Percentiles rank a stretch among this genome's conserved stretches.
These are phyloP conservation scores for Mycena vulgaris DNA, from an alignment of 768 basidiomycete species.

Conservation along the genomic window DNA sequence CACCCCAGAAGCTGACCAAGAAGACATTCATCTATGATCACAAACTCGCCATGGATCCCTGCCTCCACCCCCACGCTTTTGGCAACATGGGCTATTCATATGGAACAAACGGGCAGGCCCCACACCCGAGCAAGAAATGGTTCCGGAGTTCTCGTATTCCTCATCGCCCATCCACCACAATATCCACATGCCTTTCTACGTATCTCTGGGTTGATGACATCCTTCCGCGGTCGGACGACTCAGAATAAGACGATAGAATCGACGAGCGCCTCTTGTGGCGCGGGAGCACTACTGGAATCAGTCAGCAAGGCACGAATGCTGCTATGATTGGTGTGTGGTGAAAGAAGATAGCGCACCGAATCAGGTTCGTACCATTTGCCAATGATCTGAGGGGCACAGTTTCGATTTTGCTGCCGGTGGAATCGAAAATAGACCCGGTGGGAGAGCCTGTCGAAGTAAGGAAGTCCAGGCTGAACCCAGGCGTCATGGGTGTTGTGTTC, in stretches of 20 bases:
- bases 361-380: constrained; percentile 60
- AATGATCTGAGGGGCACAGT: constrained; percentile 59
- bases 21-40: constrained; percentile 69
- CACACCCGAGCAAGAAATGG: constrained; percentile 55
- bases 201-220: constrained; percentile 65
- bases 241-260: constrained; percentile 76
- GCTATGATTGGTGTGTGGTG: constrained; percentile 64
- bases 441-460: constrained; percentile 52
- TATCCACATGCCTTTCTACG: constrained; percentile 64
- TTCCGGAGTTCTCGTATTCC: constrained; percentile 70
- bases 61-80: constrained; percentile 58
- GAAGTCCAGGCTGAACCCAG: constrained; percentile 63
- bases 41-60: constrained; percentile 59
- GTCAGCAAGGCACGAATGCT: constrained; percentile 51
- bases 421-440: constrained; percentile 46
- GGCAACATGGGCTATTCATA: constrained; percentile 69
- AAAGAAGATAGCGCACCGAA: constrained; percentile 66
- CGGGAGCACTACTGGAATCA: constrained; percentile 83
- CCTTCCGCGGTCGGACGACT: constrained; percentile 62
- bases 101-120: constrained; percentile 65
- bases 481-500: constrained; percentile 74
- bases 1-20: constrained; percentile 48
- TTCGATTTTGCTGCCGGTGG: constrained; percentile 54
- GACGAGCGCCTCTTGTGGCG: constrained; percentile 80
- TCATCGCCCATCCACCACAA: constrained; percentile 68